A percentile compares a stretch with the other conserved stretches of the same genome.
These are phyloP conservation scores for Mesostigma viride DNA, from an alignment of 139 green algal species.

Conservation along the genomic window DNA sequence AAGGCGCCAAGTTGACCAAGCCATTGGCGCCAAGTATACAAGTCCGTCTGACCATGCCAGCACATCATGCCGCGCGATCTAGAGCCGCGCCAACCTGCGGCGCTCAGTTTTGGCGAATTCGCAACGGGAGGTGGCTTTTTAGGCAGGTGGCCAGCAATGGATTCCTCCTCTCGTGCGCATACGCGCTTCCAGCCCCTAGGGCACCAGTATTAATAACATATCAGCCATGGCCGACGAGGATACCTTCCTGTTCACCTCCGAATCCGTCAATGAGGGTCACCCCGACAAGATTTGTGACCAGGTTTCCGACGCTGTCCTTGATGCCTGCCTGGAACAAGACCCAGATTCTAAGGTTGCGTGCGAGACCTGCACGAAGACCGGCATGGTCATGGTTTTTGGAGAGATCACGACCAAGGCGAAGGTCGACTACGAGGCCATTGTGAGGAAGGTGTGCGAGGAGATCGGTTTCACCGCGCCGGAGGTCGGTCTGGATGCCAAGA, in stretches of 20 bases:
- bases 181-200: no score
- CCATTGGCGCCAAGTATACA: no score
- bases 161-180: no score
- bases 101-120: no score
- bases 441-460: constrained; percentile 58
- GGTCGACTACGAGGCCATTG: constrained; percentile 95
- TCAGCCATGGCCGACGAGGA: no score
- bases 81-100: no score
- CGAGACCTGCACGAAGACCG: constrained; percentile 97
- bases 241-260: constrained; percentile 90
- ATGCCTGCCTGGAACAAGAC: constrained; percentile 93
- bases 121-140: no score
- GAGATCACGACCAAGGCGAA: constrained; percentile 99
- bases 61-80: no score
- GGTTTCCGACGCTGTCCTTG: constrained; percentile 95
- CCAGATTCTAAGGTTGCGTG: constrained; percentile 86
- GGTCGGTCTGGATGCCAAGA: constrained; percentile 87
- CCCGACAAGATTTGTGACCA: constrained; percentile 90
- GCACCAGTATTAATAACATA: no score
- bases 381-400: constrained; percentile 99
- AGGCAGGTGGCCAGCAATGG: no score
- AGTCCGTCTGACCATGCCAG: no score
- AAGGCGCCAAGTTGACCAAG: no score
- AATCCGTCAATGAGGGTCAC: constrained; percentile 71
- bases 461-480: constrained; percentile 92